phyloP scores from a whole-genome alignment of 2,329 filamentous ascomycete genomes.

The Septoria linicola region DNA sequence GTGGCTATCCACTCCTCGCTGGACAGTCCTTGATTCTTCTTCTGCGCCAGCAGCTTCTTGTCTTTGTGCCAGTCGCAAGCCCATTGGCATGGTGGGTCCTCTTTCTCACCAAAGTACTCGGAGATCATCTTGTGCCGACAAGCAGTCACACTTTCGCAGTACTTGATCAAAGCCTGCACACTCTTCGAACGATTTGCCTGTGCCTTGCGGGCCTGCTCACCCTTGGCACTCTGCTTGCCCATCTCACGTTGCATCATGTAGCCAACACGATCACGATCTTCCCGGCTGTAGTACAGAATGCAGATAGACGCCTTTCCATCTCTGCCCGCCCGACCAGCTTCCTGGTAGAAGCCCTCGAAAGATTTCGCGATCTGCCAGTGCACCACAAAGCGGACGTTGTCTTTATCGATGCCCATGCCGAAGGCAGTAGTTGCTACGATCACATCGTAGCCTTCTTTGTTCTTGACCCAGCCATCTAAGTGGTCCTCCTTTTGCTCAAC shows the following conservation, averaged over 20 bases:
- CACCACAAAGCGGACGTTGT: slow-evolving; percentile 88
- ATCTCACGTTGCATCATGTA: slow-evolving; percentile 50
- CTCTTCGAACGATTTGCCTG: slow-evolving; percentile 45
- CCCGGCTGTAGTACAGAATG: slow-evolving; percentile 85
- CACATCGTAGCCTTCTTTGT: slow-evolving; percentile 76
- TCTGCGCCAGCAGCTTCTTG: slow-evolving; percentile 41
- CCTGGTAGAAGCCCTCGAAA: slow-evolving; percentile 95
- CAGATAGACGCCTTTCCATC: slow-evolving; percentile 85
- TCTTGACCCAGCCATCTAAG: slow-evolving; percentile 68
- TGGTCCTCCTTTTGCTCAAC: slow-evolving; percentile 68
- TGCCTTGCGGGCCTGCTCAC: slow-evolving; percentile 38
- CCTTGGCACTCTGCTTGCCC: slow-evolving; percentile 36
- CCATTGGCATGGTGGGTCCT: slow-evolving; percentile 42
- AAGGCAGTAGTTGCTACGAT: slow-evolving; percentile 96
- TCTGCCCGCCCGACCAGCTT: slow-evolving; percentile 85
- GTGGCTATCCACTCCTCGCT: slow-evolving; percentile 53
- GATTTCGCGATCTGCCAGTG: slow-evolving; percentile 94
- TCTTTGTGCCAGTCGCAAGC: slow-evolving; percentile 54
- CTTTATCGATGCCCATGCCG: slow-evolving; percentile 97
- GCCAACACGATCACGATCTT: slow-evolving; percentile 75
- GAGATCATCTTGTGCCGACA: slow-evolving; percentile 77
- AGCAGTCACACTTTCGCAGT: slow-evolving; percentile 72
- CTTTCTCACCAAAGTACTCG: slow-evolving; percentile 70
- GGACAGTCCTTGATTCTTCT: slow-evolving; percentile 46
- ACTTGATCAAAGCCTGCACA: slow-evolving; percentile 63